Percentiles rank a stretch among this genome's conserved stretches.
These are phyloP conservation scores for Vitis hybrid DNA, from an alignment of 177 flowering plant genomes.

Conservation along the genomic window DNA sequence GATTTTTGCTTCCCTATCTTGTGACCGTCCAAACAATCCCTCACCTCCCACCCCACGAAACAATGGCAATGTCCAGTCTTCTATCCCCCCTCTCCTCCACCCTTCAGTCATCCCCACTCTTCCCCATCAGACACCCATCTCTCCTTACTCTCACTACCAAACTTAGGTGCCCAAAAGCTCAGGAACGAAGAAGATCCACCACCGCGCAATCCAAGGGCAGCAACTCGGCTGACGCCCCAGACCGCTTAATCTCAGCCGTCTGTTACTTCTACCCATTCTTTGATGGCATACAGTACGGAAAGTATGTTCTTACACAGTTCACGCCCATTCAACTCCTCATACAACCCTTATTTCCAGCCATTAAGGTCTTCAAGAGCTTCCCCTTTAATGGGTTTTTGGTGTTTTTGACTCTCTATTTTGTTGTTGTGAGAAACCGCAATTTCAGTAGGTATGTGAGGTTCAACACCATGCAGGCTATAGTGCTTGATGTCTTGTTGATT, in stretches of 20 bases:
- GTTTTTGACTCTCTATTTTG: slow-evolving; percentile 82
- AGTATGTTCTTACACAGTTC: slow-evolving; percentile 77
- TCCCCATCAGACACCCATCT: slow-evolving; percentile 16
- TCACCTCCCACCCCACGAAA: background rate
- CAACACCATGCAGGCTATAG: slow-evolving; percentile 96
- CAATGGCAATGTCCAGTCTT: slow-evolving; percentile 32
- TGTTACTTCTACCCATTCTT: slow-evolving; percentile 95
- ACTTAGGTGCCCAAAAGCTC: slow-evolving; percentile 10
- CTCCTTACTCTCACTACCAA: slow-evolving; percentile 13
- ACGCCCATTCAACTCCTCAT: slow-evolving; percentile 62
- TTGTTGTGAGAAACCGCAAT: slow-evolving; percentile 77
- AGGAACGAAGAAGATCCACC: slow-evolving; percentile 14
- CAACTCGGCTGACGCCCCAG: slow-evolving; percentile 60
- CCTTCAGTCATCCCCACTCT: slow-evolving; percentile 16
- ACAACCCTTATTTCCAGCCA: slow-evolving; percentile 81
- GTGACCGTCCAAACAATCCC: no score
- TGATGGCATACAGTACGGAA: slow-evolving; percentile 90
- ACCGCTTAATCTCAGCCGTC: slow-evolving; percentile 81
- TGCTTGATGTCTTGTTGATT: slow-evolving; percentile 87
- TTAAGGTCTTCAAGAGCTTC: slow-evolving; percentile 78
- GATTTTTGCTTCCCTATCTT: no score
- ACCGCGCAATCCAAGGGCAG: slow-evolving; percentile 40
- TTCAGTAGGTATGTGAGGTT: slow-evolving; percentile 95
- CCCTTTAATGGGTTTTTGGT: slow-evolving; percentile 89
- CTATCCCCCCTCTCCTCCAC: slow-evolving; percentile 17